Evolutionary conservation across 441 rosid genomes (phyloP).

Genomic region (Lepidium campestre): DNA sequence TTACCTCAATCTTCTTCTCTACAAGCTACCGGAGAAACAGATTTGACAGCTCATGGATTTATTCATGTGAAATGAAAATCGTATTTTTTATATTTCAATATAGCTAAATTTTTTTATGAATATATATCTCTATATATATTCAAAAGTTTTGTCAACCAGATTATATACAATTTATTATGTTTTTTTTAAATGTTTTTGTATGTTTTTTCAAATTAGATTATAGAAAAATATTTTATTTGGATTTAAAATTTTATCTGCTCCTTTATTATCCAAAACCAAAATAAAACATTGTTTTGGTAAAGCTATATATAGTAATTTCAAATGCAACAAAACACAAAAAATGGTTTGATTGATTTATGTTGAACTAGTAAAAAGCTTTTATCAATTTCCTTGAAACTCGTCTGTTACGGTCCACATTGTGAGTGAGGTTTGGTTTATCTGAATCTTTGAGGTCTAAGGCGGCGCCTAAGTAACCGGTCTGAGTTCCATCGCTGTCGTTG

Average conservation of each 20-base stretch:
- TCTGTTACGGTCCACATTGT: slow-evolving; percentile 2
- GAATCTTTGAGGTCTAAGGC: slow-evolving; percentile 32
- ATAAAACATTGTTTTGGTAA: background rate
- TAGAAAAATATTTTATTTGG: background rate
- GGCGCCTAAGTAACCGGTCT: slow-evolving; percentile 63
- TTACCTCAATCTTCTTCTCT: slow-evolving; percentile 13
- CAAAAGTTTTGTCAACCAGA: slow-evolving; percentile 10
- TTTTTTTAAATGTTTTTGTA: too few species aligned
- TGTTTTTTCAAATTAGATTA: background rate
- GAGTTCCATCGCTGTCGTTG: slow-evolving; percentile 68
- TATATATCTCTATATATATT: slow-evolving; percentile 6
- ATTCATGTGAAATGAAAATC: slow-evolving; percentile 24
- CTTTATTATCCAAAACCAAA: slow-evolving; percentile 1
- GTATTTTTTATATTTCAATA: background rate
- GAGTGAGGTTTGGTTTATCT: slow-evolving; percentile 19
- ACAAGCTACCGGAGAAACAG: slow-evolving; percentile 16
- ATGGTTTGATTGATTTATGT: background rate
- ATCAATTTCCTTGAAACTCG: slow-evolving; percentile 35
- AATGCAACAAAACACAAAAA: background rate
- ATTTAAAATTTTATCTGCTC: background rate
- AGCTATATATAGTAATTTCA: background rate
- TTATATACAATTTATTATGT: background rate
- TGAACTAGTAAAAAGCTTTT: slow-evolving; percentile 17
- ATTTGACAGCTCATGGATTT: slow-evolving; percentile 14
- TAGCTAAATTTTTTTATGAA: background rate